A percentile compares a stretch with the other conserved stretches of the same genome.
These are phyloP conservation scores for Lactifluus subvellereus DNA, from an alignment of 768 basidiomycete genomes.

Conservation along the genomic window DNA sequence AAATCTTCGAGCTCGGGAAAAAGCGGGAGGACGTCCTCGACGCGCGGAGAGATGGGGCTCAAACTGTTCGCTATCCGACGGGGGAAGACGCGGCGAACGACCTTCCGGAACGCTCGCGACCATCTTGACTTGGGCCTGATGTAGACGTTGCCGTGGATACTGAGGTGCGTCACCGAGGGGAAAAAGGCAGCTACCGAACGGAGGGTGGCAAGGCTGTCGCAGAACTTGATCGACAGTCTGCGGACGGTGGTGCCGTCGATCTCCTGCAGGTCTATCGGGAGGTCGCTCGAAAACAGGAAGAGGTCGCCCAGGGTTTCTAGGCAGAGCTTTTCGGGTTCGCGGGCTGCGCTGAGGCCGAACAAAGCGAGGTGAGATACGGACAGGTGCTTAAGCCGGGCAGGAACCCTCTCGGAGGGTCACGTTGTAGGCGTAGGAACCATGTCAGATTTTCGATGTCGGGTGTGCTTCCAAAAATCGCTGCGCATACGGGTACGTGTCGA, in stretches of 20 bases:
- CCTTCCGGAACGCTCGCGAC: conserved; percentile 6
- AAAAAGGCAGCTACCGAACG: conserved; percentile 20
- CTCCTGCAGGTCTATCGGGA: conserved; percentile 14
- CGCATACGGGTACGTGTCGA: conserved; percentile 17
- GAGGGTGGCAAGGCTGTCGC: conserved; percentile 19
- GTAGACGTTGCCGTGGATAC: conserved; percentile 17
- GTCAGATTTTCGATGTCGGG: conserved; percentile 19
- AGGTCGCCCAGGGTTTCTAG: conserved; percentile 20
- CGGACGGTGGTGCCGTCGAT: conserved; percentile 16
- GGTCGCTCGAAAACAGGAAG: conserved; percentile 21
- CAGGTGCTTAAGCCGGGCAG: conserved; percentile 18
- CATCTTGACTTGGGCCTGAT: conserved; percentile 13
- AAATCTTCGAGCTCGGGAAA: conserved; percentile 22
- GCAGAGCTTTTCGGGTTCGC: conserved; percentile 6
- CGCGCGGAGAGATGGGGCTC: conserved; percentile 14
- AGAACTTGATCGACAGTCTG: conserved; percentile 19
- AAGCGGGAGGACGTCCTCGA: conserved; percentile 20
- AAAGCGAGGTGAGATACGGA: conserved; percentile 20
- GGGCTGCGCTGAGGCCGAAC: conserved; percentile 17
- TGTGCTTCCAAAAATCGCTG: conserved; percentile 20
- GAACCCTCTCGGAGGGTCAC: conserved; percentile 6
- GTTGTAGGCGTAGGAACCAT: conserved; percentile 18
- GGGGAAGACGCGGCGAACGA: conserved; percentile 11
- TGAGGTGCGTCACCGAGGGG: conserved; percentile 18
- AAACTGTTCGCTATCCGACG: conserved; percentile 14